A percentile compares a stretch with the other conserved stretches of the same genome.
phyloP scores from a whole-genome alignment of 2,329 filamentous ascomycete species.

The Cladophialophora exuberans region DNA sequence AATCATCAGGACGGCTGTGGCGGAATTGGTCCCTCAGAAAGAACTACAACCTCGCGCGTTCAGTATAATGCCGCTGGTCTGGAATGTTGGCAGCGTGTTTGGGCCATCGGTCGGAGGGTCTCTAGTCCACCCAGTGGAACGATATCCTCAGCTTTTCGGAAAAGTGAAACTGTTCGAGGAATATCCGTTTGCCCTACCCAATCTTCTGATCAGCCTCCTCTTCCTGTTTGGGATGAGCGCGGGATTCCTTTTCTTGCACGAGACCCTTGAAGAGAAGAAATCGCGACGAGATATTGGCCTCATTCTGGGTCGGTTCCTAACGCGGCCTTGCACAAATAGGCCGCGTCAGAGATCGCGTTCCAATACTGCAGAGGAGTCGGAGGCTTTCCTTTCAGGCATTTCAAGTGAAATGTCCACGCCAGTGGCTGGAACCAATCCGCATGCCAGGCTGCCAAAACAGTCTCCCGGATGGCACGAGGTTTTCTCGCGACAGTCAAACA shows the following conservation, averaged over 20 bases:
- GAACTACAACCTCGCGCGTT: conserved; percentile 88
- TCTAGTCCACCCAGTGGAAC: conserved; percentile 76
- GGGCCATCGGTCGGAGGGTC: conserved; percentile 87
- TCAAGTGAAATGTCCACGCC: conserved; percentile 27
- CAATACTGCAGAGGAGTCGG: conserved; percentile 28
- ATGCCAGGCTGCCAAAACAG: conserved; percentile 26
- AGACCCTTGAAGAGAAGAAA: conserved; percentile 77
- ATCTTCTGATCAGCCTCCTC: conserved; percentile 73
- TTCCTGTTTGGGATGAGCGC: conserved; percentile 77
- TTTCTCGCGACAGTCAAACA: conserved; percentile 71
- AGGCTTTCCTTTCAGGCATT: conserved; percentile 22
- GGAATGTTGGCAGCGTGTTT: conserved; percentile 84
- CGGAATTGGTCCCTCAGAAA: conserved; percentile 86
- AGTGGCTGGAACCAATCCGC: conserved; percentile 7
- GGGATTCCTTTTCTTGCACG: conserved; percentile 78
- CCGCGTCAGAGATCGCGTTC: conserved; percentile 33
- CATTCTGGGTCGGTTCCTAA: conserved; percentile 69
- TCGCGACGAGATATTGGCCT: conserved; percentile 75
- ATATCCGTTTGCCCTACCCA: conserved; percentile 84
- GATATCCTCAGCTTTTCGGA: conserved; percentile 73
- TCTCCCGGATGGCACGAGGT: conserved; percentile 62
- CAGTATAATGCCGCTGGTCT: conserved; percentile 89
- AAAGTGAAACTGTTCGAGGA: conserved; percentile 67
- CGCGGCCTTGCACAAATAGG: conserved; percentile 41
- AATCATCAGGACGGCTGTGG: conserved; percentile 88